phyloP scores from a whole-genome alignment of 805 yeast species.

The Candida coleopterorum region DNA sequence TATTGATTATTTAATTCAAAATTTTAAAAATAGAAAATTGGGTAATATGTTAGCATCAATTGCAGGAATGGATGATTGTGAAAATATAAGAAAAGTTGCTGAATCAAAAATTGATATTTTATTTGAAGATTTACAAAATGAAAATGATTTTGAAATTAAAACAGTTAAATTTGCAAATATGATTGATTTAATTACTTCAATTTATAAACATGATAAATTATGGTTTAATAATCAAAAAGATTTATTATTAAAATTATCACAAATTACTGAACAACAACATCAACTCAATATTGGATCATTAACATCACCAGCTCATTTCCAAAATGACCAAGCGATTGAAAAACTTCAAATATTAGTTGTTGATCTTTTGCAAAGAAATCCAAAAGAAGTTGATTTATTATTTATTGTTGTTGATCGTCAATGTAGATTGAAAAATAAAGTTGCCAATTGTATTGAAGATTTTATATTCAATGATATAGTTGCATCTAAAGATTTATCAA shows the following conservation, averaged over 20 bases:
- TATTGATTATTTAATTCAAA: constrained; percentile 60
- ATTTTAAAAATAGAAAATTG: constrained; percentile 57
- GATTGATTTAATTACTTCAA: constrained; percentile 57
- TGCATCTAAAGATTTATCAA: constrained; percentile 39
- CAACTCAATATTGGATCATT: constrained; percentile 39
- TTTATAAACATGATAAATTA: constrained; percentile 44
- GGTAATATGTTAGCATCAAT: constrained; percentile 69
- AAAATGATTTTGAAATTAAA: constrained; percentile 47
- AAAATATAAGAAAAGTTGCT: constrained; percentile 52
- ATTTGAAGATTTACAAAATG: constrained; percentile 44
- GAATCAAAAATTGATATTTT: constrained; percentile 49
- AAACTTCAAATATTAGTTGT: constrained; percentile 48
- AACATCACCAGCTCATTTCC: constrained; percentile 60
- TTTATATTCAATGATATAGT: constrained; percentile 57
- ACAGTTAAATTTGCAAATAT: constrained; percentile 68
- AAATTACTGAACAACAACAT: constrained; percentile 38
- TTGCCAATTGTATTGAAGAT: constrained; percentile 47
- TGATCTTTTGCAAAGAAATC: constrained; percentile 20
- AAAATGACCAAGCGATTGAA: constrained; percentile 63
- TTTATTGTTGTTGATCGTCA: constrained; percentile 30
- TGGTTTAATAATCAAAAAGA: constrained; percentile 58
- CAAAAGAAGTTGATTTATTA: constrained; percentile 22
- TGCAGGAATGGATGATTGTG: constrained; percentile 50
- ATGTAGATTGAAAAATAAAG: constrained; percentile 41
- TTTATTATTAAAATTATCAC: constrained; percentile 38